Evolutionary conservation across 2,329 filamentous ascomycete species (phyloP).

Genomic region (Clarireedia monteithiana): DNA sequence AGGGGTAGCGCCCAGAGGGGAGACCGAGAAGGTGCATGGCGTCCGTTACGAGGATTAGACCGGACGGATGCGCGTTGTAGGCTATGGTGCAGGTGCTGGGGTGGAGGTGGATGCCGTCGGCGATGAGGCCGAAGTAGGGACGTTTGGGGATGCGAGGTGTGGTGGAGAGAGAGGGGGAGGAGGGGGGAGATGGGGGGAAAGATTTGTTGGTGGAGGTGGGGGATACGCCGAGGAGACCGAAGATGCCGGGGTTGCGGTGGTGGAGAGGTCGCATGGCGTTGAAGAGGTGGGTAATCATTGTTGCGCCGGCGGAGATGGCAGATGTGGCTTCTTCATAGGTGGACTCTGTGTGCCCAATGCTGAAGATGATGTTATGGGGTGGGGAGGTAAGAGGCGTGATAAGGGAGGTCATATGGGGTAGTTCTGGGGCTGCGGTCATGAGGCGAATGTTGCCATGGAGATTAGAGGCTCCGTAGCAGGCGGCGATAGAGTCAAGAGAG

Average conservation of each 20-base stretch:
- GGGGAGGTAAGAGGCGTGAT: constrained; percentile 59
- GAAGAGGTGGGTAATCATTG: constrained; percentile 90
- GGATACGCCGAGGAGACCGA: constrained; percentile 70
- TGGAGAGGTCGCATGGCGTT: constrained; percentile 89
- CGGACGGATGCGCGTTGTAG: constrained; percentile 75
- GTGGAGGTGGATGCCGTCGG: constrained; percentile 85
- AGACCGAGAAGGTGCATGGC: constrained; percentile 83
- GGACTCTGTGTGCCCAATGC: constrained; percentile 81
- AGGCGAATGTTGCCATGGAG: constrained; percentile 57
- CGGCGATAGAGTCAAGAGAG: constrained; percentile 56
- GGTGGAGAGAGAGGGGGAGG: background rate
- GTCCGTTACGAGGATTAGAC: constrained; percentile 85
- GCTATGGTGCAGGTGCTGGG: constrained; percentile 85
- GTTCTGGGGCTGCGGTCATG: constrained; percentile 81
- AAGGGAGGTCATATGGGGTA: constrained; percentile 58
- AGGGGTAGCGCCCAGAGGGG: constrained; percentile 75
- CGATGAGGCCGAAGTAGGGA: constrained; percentile 83
- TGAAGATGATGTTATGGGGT: constrained; percentile 57
- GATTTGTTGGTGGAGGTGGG: constrained; percentile 45
- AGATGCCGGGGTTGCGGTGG: constrained; percentile 85
- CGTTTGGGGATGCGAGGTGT: constrained; percentile 28
- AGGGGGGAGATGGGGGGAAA: constrained; percentile 9
- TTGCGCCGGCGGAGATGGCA: constrained; percentile 67
- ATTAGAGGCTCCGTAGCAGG: constrained; percentile 67
- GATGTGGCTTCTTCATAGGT: constrained; percentile 73